Percentiles rank a stretch among this genome's conserved stretches.
phyloP scores from a whole-genome alignment of 2,329 filamentous ascomycete genomes.

The Erysiphe pisi region DNA sequence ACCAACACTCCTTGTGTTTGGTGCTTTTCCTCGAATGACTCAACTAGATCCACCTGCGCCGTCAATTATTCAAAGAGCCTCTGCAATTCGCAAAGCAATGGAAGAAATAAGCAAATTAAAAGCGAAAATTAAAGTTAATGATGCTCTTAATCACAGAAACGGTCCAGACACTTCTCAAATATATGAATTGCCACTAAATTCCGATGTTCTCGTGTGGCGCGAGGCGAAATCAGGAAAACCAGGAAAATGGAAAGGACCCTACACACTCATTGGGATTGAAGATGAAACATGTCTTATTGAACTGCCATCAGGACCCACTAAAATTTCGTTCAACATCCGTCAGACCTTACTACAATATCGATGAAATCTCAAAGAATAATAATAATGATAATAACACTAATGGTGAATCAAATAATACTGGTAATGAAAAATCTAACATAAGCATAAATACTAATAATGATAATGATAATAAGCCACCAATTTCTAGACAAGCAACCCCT shows the following conservation, averaged over 20 bases:
- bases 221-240: not conserved
- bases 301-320: no score
- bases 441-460: no score
- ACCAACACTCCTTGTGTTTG: conserved; percentile 19
- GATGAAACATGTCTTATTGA: conserved; percentile 11
- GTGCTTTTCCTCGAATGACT: conserved; percentile 11
- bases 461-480: no score
- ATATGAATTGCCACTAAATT: conserved; percentile 4
- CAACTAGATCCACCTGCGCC: not conserved
- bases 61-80: conserved; percentile 21
- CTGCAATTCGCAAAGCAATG: conserved; percentile 28
- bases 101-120: conserved; percentile 27
- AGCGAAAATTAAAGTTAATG: conserved; percentile 7
- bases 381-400: no score
- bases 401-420: no score
- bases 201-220: conserved; percentile 13
- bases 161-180: conserved; percentile 10
- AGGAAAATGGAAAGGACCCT: conserved; percentile 13
- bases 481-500: no score
- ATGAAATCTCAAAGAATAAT: no score
- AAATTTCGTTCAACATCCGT: no score
- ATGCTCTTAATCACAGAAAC: conserved; percentile 27
- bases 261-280: not conserved
- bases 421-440: no score
- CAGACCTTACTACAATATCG: no score